Conservation (phyloP, 129 eudicot species). For the Artemisia argyi region DNA sequence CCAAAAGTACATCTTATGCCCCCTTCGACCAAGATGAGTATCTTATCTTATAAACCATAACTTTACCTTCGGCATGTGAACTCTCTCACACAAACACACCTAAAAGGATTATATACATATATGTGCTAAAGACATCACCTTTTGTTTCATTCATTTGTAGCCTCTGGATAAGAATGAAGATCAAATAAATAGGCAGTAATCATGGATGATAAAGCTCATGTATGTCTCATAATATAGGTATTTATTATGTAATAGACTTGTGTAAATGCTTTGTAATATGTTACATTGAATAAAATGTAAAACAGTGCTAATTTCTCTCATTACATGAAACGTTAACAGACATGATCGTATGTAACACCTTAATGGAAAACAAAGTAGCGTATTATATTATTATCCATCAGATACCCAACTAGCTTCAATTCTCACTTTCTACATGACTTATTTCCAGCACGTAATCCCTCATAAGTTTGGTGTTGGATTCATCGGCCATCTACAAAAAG, state of each 20-base stretch:
- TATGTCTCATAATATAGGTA: constrained; percentile 26
- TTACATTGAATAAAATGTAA: constrained; percentile 14
- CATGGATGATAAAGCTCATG: constrained; percentile 20
- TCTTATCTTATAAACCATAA: constrained; percentile 9
- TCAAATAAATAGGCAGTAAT: constrained; percentile 26
- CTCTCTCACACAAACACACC: constrained; percentile 9
- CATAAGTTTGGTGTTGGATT: constrained; percentile 71
- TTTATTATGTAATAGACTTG: constrained; percentile 4
- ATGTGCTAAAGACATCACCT: constrained; percentile 15
- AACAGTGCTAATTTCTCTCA: constrained; percentile 16
- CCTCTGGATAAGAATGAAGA: constrained; percentile 25
- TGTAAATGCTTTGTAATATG: constrained; percentile 24
- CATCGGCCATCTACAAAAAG: constrained; percentile 66
- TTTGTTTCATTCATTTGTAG: constrained; percentile 28
- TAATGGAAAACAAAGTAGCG: background rate
- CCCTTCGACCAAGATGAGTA: too few species aligned
- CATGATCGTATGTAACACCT: constrained; percentile 22
- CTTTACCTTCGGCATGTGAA: background rate
- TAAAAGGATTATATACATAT: background rate
- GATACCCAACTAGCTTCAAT: constrained; percentile 15
- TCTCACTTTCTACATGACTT: constrained; percentile 46
- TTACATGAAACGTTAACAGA: constrained; percentile 26
- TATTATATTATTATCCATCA: constrained; percentile 11
- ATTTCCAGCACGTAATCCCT: constrained; percentile 81
- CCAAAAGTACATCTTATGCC: too few species aligned